Base-by-base conservation (phyloP, 176 grass and related monocot species). In the Tuctoria greenei region DNA sequence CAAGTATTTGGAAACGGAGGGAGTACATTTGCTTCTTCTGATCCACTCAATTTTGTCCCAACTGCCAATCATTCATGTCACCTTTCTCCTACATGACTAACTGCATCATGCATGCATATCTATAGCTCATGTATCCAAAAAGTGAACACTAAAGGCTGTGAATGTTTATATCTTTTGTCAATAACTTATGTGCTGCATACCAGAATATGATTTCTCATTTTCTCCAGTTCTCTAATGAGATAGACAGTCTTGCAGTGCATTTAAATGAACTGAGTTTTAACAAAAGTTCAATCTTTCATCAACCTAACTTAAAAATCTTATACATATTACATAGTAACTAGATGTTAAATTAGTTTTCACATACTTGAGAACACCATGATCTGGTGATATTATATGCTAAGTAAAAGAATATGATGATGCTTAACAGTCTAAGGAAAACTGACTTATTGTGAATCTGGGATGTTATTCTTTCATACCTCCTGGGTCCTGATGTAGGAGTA, bases 141-240 rank as follows among this genome's bases (percentile, higher is more conserved):
- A 75, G 24, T 43, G 44, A 12, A 21, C 54, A 57, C 12, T 57
- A 0, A 57, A 57, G 54, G 54, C 6, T 21, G 54, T 25, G 9
- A 55, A 79, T 20, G 4, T 24, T 10, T 39, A 55, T 64, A 64
- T 11, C 73, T 21, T 76, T 76, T 64, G 31, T 64, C 23, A 45
- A 31, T 26, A 14, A 74, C 34, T 17, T 35, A 28, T 65, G 11
- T 81, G 64, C 26, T 64, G 1, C 51, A 17, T 40, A 8, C 34
- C 50, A 61, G 7, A 4, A 0, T 31, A 59, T 86, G 35, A 60
- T 8, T 81, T 68, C 3, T 44, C 70, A 24, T 50, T 8, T 81
- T 68, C 3, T 44, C 70, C 21, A 36, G 35, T 72, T 70, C 24
- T 64, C 65, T 71, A 76, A 18, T 44, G 20, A 75, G 38, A 69